Conservation (phyloP, 768 basidiomycete species). For the Pulveroboletus sp. region DNA sequence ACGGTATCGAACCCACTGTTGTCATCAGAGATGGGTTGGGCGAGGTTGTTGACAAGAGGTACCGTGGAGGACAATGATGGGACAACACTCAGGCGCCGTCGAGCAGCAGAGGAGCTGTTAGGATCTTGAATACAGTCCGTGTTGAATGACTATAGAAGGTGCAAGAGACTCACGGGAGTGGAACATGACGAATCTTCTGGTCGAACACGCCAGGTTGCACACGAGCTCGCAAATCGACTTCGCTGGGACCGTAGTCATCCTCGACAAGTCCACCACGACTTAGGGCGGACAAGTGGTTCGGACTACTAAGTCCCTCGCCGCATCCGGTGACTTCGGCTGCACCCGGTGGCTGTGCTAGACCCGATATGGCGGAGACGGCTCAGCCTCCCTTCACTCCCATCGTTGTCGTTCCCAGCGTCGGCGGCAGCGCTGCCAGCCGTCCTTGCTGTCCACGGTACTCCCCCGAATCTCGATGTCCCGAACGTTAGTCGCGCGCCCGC, state of each 20-base stretch:
- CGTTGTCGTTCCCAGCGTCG: too few relatives aligned
- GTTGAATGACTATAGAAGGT: not conserved
- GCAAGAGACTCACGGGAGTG: slow-evolving; percentile 15
- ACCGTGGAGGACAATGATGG: not conserved
- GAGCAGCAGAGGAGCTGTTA: not conserved
- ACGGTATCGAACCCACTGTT: not conserved
- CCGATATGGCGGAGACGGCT: too few relatives aligned
- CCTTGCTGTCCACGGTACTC: too few relatives aligned
- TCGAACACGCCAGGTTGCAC: not conserved
- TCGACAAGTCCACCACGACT: too few relatives aligned
- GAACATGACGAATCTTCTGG: not conserved
- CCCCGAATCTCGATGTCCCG: too few relatives aligned
- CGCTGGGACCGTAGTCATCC: not conserved
- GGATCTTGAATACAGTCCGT: slow-evolving; percentile 1
- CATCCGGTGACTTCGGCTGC: too few relatives aligned
- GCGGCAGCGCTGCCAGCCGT: too few relatives aligned
- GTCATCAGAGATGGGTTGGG: not conserved
- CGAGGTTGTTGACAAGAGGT: not conserved
- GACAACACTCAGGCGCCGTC: slow-evolving; percentile 6
- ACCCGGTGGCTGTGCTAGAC: too few relatives aligned
- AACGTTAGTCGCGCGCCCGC: too few relatives aligned
- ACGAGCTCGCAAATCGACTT: slow-evolving; percentile 1
- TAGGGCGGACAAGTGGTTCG: too few relatives aligned
- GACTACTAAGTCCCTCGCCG: too few relatives aligned
- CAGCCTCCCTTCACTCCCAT: too few relatives aligned